Conservation (phyloP, 2,329 filamentous ascomycete species). For the Colletotrichum musicola region DNA sequence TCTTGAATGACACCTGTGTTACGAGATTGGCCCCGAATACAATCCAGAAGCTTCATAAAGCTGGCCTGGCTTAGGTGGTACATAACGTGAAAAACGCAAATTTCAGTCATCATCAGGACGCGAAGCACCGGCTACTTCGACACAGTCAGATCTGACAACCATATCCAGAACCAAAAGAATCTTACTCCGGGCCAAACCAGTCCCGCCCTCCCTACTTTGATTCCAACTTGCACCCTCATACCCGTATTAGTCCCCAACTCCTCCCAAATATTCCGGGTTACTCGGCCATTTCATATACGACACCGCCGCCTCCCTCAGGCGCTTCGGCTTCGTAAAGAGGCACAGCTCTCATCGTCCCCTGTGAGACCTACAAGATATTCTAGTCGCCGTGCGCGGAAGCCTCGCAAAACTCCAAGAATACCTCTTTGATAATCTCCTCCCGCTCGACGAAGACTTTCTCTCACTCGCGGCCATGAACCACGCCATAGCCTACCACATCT, state of each 20-base stretch:
- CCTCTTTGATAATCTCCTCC: conserved; percentile 47
- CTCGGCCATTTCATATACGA: conserved; percentile 44
- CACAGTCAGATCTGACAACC: no score
- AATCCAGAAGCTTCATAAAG: neutral
- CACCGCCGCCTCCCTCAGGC: conserved; percentile 42
- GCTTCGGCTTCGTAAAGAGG: conserved; percentile 45
- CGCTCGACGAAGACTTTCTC: conserved; percentile 45
- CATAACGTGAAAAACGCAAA: neutral
- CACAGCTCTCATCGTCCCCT: conserved; percentile 44
- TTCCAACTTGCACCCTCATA: conserved; percentile 42
- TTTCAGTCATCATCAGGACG: no score
- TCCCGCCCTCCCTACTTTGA: neutral
- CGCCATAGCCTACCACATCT: no score
- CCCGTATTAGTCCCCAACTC: conserved; percentile 42
- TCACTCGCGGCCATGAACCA: conserved; percentile 42
- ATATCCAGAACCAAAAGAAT: neutral
- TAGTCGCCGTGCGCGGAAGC: conserved; percentile 45
- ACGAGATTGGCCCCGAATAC: no score
- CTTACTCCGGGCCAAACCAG: neutral
- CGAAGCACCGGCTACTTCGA: no score
- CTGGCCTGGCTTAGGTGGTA: neutral
- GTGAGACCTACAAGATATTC: conserved; percentile 49
- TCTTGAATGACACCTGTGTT: no score
- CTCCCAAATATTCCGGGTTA: conserved; percentile 43
- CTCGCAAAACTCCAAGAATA: conserved; percentile 46